Evolutionary conservation across 2,329 filamentous ascomycete species (phyloP), one percentile per base, ranked within the genome.

Genomic region (Mycosphaerelloides madeirae): DNA sequence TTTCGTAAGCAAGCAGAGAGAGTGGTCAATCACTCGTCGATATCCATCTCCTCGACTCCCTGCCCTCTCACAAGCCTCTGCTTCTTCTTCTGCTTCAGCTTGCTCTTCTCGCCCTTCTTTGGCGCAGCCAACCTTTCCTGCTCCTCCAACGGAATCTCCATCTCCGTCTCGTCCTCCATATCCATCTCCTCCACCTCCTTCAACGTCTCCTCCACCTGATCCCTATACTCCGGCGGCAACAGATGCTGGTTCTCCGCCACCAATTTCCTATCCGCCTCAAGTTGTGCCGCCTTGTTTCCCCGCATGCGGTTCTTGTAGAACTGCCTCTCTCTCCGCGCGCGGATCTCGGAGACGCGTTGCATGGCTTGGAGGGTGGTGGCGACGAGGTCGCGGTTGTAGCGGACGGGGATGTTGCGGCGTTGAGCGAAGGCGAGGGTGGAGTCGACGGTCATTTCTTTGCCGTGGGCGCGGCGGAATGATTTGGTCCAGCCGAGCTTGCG

Each of bases 401-500:
- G 87, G 50, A 94, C 81, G 55, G 93, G 93, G 25, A 94, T 81
- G 76, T 98, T 96, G 75, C 93, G 86, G 65, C 88, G 85, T 57
- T 88, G 86, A 52, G 87, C 85, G 72, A 97, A 95, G 64, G 88
- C 85, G 49, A 98, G 83, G 25, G 91, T 95, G 61, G 81, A 85
- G 77, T 98, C 93, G 69, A 97, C 90, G 45, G 87, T 86, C 87
- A 95, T 83, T 69, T 82, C 79, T 56, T 74, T 94, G 73, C 87
- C 87, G 46, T 85, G 84, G 14, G 84, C 80, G 65, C 84, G 84
- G 63, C 89, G 85, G 78, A 90, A 91, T 41, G 87, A 83, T 77
- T 96, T 95, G 52, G 91, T 96, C 93, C 91, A 96, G 71, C 89
- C 93, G 59, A 97, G 80, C 56, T 96, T 95, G 67, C 91, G 83